Base-by-base conservation (phyloP, 805 yeast species). In the Dipodascopsis tothii region DNA sequence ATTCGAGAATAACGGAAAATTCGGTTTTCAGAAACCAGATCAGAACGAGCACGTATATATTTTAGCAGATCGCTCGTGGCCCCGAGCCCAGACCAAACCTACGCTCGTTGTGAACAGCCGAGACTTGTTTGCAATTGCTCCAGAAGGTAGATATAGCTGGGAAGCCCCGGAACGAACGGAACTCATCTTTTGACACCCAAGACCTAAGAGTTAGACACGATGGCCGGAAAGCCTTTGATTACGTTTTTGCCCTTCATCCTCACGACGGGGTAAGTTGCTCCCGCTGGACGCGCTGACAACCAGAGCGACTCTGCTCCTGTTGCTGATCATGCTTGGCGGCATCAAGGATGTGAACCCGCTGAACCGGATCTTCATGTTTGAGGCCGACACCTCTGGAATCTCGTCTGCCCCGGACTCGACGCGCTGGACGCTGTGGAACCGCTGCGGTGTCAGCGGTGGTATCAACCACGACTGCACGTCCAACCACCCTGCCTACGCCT, bases 381-480 rank as follows among this genome's bases (percentile, higher is more conserved):
- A 77, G 58, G 94, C 86, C 21, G 80, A 79, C 56, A 86, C 95
- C 39, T 59, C 74, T 3, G 65, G 61, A 33, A 74, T 80, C 45
- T 57, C 63, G 17, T 60, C 65, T 35, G 63, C 65, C 14, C 70
- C 52, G 61, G 65, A 44, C 2, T 59, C 63, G 14, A 69, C 85
- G 2, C 77, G 88, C 56, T 88, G 96, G 96, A 82, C 88, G 7
- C 75, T 76, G 63, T 88, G 90, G 74, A 79, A 81, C 50, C 70
- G 72, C 40, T 74, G 80, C 56, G 70, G 73, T 50, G 72, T 71
- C 39, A 60, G 56, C 32, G 58, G 73, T 50, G 74, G 75, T 43
- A 50, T 59, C 35, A 70, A 77, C 62, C 36, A 54, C 22, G 59
- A 70, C 52, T 86, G 86, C 66, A 62, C 77, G 35, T 46, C 62